phyloP scores from a whole-genome alignment of 441 rosid species.

The Arabidopsis lyrata region DNA sequence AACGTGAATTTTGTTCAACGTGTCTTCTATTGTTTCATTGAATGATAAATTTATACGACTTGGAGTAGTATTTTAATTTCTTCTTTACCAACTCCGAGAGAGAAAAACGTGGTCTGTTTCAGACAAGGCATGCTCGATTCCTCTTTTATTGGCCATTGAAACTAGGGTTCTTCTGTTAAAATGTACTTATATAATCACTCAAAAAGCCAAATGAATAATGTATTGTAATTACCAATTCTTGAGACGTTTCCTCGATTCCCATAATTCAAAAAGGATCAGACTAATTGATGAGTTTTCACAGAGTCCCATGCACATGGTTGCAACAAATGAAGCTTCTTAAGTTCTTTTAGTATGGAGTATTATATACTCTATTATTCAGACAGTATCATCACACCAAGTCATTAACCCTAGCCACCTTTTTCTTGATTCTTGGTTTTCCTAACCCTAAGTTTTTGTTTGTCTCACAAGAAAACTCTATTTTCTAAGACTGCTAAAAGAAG shows the following conservation, averaged over 20 bases:
- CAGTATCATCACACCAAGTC: neutral
- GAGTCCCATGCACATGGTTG: slow-evolving; percentile 35
- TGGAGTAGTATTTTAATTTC: slow-evolving; percentile 3
- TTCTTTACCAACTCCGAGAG: slow-evolving; percentile 37
- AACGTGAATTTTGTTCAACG: slow-evolving; percentile 5
- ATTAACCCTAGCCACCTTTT: neutral
- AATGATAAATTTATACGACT: slow-evolving; percentile 13
- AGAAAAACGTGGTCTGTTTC: slow-evolving; percentile 32
- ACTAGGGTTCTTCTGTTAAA: slow-evolving; percentile 33
- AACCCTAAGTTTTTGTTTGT: neutral
- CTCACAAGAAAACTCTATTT: slow-evolving; percentile 13
- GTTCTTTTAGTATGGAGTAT: neutral
- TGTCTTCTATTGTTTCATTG: slow-evolving; percentile 31
- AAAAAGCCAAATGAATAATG: slow-evolving; percentile 9
- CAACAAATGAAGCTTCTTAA: slow-evolving; percentile 44
- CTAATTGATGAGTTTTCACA: slow-evolving; percentile 26
- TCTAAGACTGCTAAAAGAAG: neutral
- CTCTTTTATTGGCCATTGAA: slow-evolving; percentile 43
- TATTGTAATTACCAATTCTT: slow-evolving; percentile 20
- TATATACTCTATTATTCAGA: slow-evolving; percentile 4
- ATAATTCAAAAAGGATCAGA: slow-evolving; percentile 8
- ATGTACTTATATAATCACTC: neutral
- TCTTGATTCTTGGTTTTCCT: neutral
- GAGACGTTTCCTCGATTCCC: slow-evolving; percentile 31
- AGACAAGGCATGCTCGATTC: slow-evolving; percentile 33